Evolutionary conservation across 768 basidiomycete genomes (phyloP), one percentile per base, ranked within the genome.

Genomic region (Atractiella rhizophila): DNA sequence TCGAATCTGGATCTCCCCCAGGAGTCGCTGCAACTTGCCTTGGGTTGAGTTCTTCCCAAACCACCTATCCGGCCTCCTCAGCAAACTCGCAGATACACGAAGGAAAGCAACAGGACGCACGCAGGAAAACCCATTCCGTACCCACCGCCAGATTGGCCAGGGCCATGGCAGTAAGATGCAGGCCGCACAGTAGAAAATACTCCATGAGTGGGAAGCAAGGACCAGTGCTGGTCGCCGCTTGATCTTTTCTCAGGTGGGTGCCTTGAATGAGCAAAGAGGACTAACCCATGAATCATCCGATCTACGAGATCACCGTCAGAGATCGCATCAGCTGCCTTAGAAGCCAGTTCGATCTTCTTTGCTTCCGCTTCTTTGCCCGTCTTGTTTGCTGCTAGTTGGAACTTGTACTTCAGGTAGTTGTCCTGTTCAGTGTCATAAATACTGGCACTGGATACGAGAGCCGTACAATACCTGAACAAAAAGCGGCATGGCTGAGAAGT

Each of bases 21-120:
- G 64, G 48, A 77, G 74, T 28, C 86, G 68, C 40, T 56, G 64
- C 1, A 94, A 67, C 53, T 88, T 91, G 48, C 54, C 66, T 57
- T 79, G 76, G 54, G 86, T 88, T 43, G 91, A 96, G 59, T 96
- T 96, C 55, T 96, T 83, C 8, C 88, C 88, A 11, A 98, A 72
- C 82, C 83, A 98, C 54, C 86, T 94, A 51, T 28, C 30, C 28
- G 4, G 15, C 20, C 33, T 19, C 20, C 20, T 15, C 27, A 41
- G 11, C n/a, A 18, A 11, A 12, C 30, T 28, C 2, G 28, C 11
- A 2, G 16, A 19, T 18, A 21, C 24, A 16, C 7, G 23, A 21
- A 20, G 9, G 23, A 28, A 39, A 29, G 42, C n/a, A 27, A 13
- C 25, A 21, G n/a, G 15, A n/a, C 15, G 37, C 12, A 21, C n/a